Evolutionary conservation across 768 basidiomycete species (phyloP), one percentile per base, ranked within the genome.

Genomic region (Boletus bicolor): DNA sequence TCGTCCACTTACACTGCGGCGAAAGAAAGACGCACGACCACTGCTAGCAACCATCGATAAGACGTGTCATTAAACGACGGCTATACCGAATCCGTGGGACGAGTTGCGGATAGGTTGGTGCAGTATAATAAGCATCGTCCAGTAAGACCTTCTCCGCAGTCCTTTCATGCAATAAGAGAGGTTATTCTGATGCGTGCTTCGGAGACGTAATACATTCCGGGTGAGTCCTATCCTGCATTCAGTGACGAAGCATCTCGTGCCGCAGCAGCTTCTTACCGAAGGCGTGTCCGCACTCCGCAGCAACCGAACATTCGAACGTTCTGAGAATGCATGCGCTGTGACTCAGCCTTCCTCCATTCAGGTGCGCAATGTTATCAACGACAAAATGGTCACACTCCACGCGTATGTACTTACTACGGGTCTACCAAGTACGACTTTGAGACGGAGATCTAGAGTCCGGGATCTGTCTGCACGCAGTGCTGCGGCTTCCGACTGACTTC

Each of bases 111-210:
- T 24, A 26, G 9, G 21, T 6, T 24, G 9, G 34, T 9, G 24
- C 43, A 24, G 36, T 12, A 39, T 24, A 17, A 55, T 24, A 17
- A 55, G 21, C 49, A 30, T 42, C 24, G n/a, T 51, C 17, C 19
- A 17, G n/a, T 14, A 42, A 55, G 9, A 12, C 19, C 54, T 55
- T 55, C 49, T 55, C 54, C 54, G 54, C 54, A 55, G 54, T 55
- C 24, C 35, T 12, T 52, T 36, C 49, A 39, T 28, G 14, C 38
- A 21, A 45, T 4, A 30, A 41, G 6, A 12, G 37, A 19, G 30
- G 34, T 36, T 11, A 3, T 4, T 24, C 14, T 9, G 21, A 34
- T 19, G 11, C 10, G 28, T 12, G n/a, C 50, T 44, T 56, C 36
- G n/a, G 38, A 19, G 19, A 47, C 38, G 52, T 54, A 56, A 53